A percentile compares a stretch with the other conserved stretches of the same genome.
Evolutionary conservation across 371 early-diverging fungal species (phyloP).

Genomic region (Sporodiniella umbellata): DNA sequence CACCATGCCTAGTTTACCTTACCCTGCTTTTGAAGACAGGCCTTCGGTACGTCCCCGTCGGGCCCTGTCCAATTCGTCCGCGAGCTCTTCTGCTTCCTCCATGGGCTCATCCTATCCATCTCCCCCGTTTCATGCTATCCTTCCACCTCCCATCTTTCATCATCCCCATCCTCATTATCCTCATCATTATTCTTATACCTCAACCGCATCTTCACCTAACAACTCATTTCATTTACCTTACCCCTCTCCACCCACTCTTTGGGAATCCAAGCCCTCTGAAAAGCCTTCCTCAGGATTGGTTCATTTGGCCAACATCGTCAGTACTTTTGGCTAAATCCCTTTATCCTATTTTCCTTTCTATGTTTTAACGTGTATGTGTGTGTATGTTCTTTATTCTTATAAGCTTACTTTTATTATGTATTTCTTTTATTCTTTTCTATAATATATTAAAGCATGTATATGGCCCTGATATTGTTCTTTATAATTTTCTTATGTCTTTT

Average conservation of each 20-base stretch:
- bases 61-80: constrained; percentile 16
- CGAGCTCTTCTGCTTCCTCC: constrained; percentile 7
- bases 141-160: constrained; percentile 2
- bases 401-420: neutral
- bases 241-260: neutral
- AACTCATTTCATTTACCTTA: no score
- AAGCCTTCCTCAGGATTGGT: constrained; percentile 20
- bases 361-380: neutral
- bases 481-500: no score
- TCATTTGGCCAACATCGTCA: constrained; percentile 36
- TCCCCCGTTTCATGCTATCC: constrained; percentile 2
- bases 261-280: constrained; percentile 7
- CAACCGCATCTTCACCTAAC: neutral
- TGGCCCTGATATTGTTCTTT: no score
- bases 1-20: constrained; percentile 24
- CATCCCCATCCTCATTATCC: constrained; percentile 1
- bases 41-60: constrained; percentile 8
- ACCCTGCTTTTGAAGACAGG: constrained; percentile 5
- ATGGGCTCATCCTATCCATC: constrained; percentile 7
- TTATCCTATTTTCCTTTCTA: neutral
- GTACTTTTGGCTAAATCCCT: constrained; percentile 31
- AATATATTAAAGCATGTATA: neutral
- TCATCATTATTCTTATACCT: no score
- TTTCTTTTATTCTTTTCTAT: no score
- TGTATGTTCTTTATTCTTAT: no score